Conservation (phyloP, 768 basidiomycete genomes). For the Suillus alpinus region DNA sequence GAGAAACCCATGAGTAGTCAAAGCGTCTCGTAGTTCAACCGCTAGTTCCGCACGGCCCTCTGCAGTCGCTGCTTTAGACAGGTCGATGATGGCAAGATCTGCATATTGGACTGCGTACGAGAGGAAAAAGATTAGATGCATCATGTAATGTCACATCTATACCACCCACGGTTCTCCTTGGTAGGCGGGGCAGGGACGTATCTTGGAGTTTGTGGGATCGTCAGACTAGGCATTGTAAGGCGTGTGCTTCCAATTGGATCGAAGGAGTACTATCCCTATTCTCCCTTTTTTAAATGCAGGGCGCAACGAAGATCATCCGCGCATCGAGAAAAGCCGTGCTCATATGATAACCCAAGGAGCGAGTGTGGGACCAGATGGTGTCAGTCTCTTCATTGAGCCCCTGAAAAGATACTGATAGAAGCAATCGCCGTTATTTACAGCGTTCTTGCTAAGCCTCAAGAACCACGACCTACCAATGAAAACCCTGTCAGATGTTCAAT, state of each 20-base stretch:
- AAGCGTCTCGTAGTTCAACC: constrained; percentile 38
- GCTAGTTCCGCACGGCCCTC: constrained; percentile 39
- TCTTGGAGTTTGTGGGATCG: constrained; percentile 30
- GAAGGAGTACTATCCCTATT: neutral
- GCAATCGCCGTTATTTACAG: neutral
- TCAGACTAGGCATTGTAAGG: constrained; percentile 24
- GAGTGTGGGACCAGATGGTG: neutral
- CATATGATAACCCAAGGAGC: neutral
- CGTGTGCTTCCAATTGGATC: neutral
- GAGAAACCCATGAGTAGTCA: constrained; percentile 37
- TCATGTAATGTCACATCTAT: neutral
- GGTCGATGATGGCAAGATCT: constrained; percentile 46
- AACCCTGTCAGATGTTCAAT: neutral
- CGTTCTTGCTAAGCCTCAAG: neutral
- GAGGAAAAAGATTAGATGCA: constrained; percentile 23
- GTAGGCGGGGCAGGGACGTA: constrained; percentile 31
- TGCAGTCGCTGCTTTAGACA: constrained; percentile 36
- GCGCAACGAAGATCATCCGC: neutral
- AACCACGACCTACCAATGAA: neutral
- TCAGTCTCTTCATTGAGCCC: neutral
- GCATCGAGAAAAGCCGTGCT: neutral
- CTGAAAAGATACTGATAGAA: neutral
- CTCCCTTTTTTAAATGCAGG: neutral
- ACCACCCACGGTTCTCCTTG: constrained; percentile 16
- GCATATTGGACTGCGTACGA: constrained; percentile 36